Base-by-base conservation (phyloP, 1,139 yeast genomes). In the Meyerozyma sp. region DNA sequence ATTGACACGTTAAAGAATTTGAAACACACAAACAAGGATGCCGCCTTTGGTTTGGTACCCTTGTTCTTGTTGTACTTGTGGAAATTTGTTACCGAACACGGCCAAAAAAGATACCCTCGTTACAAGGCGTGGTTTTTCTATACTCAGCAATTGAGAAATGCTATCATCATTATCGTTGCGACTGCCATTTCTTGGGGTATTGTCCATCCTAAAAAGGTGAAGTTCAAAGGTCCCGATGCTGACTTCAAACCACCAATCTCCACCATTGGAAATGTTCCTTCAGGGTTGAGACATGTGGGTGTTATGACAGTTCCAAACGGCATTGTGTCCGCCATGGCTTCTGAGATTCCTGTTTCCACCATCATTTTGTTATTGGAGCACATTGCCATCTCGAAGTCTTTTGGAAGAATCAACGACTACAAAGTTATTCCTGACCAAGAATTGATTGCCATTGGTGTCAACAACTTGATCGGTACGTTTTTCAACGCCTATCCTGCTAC, bases 401-500 rank as follows among this genome's bases (percentile, higher is more conserved):
- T 91, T 59, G 98, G 96, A 49, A 79, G 97, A 66, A 72, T 90
- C 53, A 90, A 91, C 60, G 96, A 88, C 62, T 91, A 91, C 66
- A 88, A 87, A 57, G 84, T 91, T 57, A 77, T 82, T 48, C 96
- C 98, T 40, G 91, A 91, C 66, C 98, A 91, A 69, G 98, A 91
- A 63, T 77, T 91, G 49, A 79, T 91, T 59, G 97, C 98, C 35
- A 91, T 91, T 65, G 98, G 98, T 59, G 86, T 86, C 39, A 85
- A 93, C 46, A 91, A 91, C 66, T 73, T 90, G 61, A 75, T 91
- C 54, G 97, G 97, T 53, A 87, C 96, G 23, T 88, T 90, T 59
- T 91, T 91, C 75, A 76, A 81, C 57, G 96, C 97, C 8, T 91
- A 91, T 62, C 98, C 98, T 13, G 91, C 96, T 9, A 91, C 98